Evolutionary conservation across 1,139 yeast species (phyloP).

Genomic region (Waltiozyma sp.): DNA sequence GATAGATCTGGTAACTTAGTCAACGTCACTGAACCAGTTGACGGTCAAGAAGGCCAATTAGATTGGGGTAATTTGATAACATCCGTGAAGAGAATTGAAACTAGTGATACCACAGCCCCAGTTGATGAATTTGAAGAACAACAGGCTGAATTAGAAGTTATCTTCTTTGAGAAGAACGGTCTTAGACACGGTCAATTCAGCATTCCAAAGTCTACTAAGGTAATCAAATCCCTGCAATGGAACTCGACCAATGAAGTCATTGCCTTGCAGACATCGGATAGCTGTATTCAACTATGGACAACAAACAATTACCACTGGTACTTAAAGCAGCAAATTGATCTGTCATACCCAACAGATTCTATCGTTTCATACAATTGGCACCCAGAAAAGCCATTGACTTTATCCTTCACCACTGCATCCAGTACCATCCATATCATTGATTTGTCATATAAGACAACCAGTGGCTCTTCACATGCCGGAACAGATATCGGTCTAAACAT

Average conservation of each 20-base stretch:
- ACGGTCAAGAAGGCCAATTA: slow-evolving; percentile 60
- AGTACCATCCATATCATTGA: slow-evolving; percentile 52
- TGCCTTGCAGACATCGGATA: slow-evolving; percentile 44
- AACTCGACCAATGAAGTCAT: slow-evolving; percentile 72
- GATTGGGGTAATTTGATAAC: slow-evolving; percentile 92
- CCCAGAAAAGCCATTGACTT: slow-evolving; percentile 74
- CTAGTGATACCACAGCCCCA: neutral
- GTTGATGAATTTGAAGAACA: slow-evolving; percentile 4
- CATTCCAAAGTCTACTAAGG: slow-evolving; percentile 44
- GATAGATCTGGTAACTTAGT: slow-evolving; percentile 68
- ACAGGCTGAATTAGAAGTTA: slow-evolving; percentile 32
- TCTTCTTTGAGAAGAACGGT: slow-evolving; percentile 91
- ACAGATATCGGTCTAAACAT: slow-evolving; percentile 67
- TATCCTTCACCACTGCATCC: slow-evolving; percentile 48
- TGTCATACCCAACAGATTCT: slow-evolving; percentile 29
- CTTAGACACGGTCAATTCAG: slow-evolving; percentile 81
- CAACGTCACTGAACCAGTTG: slow-evolving; percentile 86
- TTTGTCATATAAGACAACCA: slow-evolving; percentile 49
- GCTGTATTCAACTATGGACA: slow-evolving; percentile 77
- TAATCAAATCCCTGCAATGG: slow-evolving; percentile 58
- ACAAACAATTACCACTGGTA: slow-evolving; percentile 94
- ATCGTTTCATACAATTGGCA: slow-evolving; percentile 52
- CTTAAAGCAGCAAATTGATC: slow-evolving; percentile 62
- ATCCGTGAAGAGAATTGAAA: slow-evolving; percentile 55
- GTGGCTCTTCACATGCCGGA: slow-evolving; percentile 63